A percentile compares a stretch with the other conserved stretches of the same genome.
Conservation (phyloP, 106 monocot genomes). For the Narthecium ossifragum region DNA sequence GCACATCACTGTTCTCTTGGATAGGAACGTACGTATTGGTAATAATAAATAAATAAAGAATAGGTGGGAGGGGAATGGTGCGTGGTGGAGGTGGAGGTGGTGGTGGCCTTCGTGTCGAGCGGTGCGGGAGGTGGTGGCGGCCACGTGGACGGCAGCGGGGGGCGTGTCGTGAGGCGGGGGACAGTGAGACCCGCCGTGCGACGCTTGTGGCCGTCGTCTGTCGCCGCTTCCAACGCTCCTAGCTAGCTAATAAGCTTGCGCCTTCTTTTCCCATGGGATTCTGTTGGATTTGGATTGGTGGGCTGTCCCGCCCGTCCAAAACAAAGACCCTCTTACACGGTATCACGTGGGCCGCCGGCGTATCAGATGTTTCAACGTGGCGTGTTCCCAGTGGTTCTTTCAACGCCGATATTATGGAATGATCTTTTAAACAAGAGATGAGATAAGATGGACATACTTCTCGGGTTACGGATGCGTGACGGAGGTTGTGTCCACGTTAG, state of each 20-base stretch:
- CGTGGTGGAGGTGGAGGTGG: not conserved
- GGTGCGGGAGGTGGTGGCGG: not conserved
- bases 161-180: conserved; percentile 12
- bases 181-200: not conserved
- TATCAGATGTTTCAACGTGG: no score
- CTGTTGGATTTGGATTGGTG: not conserved
- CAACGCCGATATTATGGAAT: no score
- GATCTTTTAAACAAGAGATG: no score
- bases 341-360: no score
- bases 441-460: no score
- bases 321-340: not conserved
- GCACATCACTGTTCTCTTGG: not conserved
- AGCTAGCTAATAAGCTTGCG: not conserved
- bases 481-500: no score
- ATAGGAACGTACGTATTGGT: not conserved
- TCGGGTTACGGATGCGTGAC: no score
- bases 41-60: not conserved
- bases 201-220: not conserved
- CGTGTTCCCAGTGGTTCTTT: no score
- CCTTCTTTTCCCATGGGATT: not conserved
- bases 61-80: not conserved
- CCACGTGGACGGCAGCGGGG: conserved; percentile 11
- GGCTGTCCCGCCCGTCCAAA: no score
- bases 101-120: not conserved
- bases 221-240: no score